Evolutionary conservation across 768 basidiomycete species (phyloP), one percentile per base, ranked within the genome.

Genomic region (Agaricus blazei): DNA sequence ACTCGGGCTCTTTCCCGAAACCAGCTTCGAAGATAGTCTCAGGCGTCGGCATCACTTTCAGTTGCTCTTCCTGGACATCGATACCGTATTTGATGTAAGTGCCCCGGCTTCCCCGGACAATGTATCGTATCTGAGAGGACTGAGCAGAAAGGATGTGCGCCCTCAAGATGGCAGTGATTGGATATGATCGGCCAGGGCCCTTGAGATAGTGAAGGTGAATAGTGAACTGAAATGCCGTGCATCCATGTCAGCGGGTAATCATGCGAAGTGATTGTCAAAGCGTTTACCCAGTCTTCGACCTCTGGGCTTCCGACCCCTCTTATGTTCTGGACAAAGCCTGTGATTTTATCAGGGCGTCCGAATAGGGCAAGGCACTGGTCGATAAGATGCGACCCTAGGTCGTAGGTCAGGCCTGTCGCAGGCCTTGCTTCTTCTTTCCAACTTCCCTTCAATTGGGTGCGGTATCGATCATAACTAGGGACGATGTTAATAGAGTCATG

Each of bases 321-420:
- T 37, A 83, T 68, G 65, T 92, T 92, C 63, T 84, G 79, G 26
- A 85, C 72, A 63, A 88, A 81, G 1, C 84, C 88, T 3, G 86
- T 87, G 27, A 94, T 68, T 54, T 68, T 81, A 31, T 75, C 64
- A 0, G 93, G 92, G 48, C 82, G 74, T 37, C 92, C 93, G 63
- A 93, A 93, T 41, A 94, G 76, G 9, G 74, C 73, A 29, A 93
- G 71, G 4, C 81, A 75, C 68, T 93, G 90, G 70, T 93, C 90
- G 59, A 93, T 81, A 27, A 92, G 75, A 67, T 94, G 90, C 7
- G 87, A 71, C 4, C 88, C 91, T 23, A 94, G 76, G 66, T 94
- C 90, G 66, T 84, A 94, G 2, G 84, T 81, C 27, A 80, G 74
- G 3, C 90, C 88, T 45, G 78, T 78, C 19, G 79, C 83, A 23